These are phyloP conservation scores for Metschnikowia bowlesiae DNA, from an alignment of 805 yeast genomes.

Conservation along the genomic window DNA sequence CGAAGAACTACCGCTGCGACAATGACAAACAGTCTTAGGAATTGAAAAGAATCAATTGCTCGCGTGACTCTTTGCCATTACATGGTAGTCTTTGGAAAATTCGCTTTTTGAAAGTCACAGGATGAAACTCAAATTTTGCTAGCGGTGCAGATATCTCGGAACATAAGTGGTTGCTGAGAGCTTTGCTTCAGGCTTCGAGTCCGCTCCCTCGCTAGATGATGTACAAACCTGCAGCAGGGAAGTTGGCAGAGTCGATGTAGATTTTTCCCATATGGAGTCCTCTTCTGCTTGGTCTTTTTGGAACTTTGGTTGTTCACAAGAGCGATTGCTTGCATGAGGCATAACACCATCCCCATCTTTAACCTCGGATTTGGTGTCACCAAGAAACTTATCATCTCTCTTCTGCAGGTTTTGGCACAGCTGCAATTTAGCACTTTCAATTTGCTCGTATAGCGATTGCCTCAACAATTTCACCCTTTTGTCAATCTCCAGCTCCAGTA, in stretches of 20 bases:
- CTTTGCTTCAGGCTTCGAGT: neutral
- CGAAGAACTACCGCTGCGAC: neutral
- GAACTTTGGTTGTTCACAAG: neutral
- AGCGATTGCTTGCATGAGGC: neutral
- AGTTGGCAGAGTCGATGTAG: neutral
- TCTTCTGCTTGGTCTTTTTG: neutral
- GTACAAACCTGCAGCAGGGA: neutral
- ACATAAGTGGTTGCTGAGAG: neutral
- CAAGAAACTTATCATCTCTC: neutral
- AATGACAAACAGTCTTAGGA: neutral
- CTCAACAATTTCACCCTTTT: neutral
- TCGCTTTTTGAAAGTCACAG: too few relatives aligned
- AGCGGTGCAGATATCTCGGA: slow-evolving; percentile 4
- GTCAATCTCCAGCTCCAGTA: slow-evolving; percentile 29
- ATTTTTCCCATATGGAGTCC: neutral
- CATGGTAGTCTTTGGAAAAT: too few relatives aligned
- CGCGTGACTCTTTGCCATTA: neutral
- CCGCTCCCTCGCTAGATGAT: neutral
- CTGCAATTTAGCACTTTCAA: neutral
- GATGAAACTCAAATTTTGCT: neutral
- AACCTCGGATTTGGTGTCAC: neutral
- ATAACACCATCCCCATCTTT: neutral
- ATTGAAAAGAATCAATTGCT: neutral
- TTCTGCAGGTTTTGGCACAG: neutral
- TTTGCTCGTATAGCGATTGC: neutral